Percentiles rank a stretch among this genome's conserved stretches.
These are phyloP conservation scores for Bipolaris cookei DNA, from an alignment of 2,329 filamentous ascomycete species.

Conservation along the genomic window DNA sequence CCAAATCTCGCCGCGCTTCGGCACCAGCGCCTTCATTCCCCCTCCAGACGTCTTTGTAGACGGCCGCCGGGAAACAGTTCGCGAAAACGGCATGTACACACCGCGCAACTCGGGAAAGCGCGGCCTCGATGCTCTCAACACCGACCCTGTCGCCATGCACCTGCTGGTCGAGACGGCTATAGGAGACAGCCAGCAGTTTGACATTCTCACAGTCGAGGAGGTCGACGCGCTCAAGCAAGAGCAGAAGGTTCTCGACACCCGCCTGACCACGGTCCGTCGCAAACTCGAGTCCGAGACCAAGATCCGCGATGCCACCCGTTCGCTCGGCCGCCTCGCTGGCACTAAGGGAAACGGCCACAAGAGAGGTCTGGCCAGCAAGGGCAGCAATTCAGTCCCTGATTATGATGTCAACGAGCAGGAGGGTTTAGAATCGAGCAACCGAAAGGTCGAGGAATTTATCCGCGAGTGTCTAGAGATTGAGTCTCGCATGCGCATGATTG, in stretches of 20 bases:
- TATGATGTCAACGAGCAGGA: conserved; percentile 65
- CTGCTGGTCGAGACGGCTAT: conserved; percentile 92
- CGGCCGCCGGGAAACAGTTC: conserved; percentile 35
- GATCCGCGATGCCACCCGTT: conserved; percentile 89
- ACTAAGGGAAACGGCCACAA: conserved; percentile 58
- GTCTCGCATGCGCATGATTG: conserved; percentile 73
- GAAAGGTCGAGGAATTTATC: conserved; percentile 84
- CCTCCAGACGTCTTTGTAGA: conserved; percentile 49
- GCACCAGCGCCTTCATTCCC: conserved; percentile 47
- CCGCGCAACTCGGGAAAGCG: conserved; percentile 40
- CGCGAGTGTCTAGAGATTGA: conserved; percentile 81
- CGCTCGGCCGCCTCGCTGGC: conserved; percentile 80
- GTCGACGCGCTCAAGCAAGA: conserved; percentile 92
- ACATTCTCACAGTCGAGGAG: conserved; percentile 88
- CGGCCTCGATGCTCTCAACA: conserved; percentile 44
- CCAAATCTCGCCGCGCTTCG: conserved; percentile 46
- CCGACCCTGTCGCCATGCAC: conserved; percentile 78
- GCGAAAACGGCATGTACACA: conserved; percentile 36
- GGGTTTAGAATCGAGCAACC: conserved; percentile 75
- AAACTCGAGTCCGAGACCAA: conserved; percentile 91
- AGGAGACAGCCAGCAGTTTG: conserved; percentile 82
- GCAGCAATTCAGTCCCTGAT: conserved; percentile 37
- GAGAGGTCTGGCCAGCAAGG: conserved; percentile 60
- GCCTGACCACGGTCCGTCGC: conserved; percentile 80
- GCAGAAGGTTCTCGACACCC: conserved; percentile 70